These are phyloP conservation scores for Trametes cingulata DNA, from an alignment of 768 basidiomycete species.

Conservation along the genomic window DNA sequence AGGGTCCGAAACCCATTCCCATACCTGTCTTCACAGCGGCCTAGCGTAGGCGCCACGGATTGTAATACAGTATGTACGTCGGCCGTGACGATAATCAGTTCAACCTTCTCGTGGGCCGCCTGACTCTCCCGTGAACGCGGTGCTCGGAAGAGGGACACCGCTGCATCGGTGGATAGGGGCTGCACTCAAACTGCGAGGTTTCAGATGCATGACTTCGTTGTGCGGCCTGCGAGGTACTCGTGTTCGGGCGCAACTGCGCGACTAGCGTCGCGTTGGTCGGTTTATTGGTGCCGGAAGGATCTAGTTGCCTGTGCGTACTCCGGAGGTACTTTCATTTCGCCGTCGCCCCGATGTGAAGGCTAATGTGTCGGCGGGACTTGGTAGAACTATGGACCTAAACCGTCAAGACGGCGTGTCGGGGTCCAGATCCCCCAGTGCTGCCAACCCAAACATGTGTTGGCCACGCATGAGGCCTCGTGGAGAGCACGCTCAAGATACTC, in stretches of 20 bases:
- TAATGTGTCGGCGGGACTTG: slow-evolving; percentile 16
- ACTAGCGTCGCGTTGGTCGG: background rate
- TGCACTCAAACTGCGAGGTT: slow-evolving; percentile 11
- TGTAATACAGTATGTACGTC: slow-evolving; percentile 19
- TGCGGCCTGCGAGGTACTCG: slow-evolving; percentile 8
- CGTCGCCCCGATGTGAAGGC: slow-evolving; percentile 15
- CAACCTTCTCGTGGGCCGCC: background rate
- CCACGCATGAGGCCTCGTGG: slow-evolving; percentile 28
- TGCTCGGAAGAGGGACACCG: background rate
- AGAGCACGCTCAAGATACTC: slow-evolving; percentile 23
- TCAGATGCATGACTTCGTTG: slow-evolving; percentile 19
- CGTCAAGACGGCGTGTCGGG: slow-evolving; percentile 18
- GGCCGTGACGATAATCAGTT: slow-evolving; percentile 15
- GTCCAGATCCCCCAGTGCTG: slow-evolving; percentile 17
- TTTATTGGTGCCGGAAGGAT: slow-evolving; percentile 17
- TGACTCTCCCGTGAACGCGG: slow-evolving; percentile 9
- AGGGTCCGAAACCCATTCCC: slow-evolving; percentile 1
- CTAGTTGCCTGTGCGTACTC: slow-evolving; percentile 10
- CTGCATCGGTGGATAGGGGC: slow-evolving; percentile 13
- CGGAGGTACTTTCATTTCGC: slow-evolving; percentile 19
- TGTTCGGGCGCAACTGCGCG: slow-evolving; percentile 1
- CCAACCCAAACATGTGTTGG: slow-evolving; percentile 20
- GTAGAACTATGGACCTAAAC: slow-evolving; percentile 10
- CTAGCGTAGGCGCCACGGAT: slow-evolving; percentile 1
- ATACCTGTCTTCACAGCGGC: slow-evolving; percentile 15